Percentiles rank a stretch among this genome's conserved stretches.
phyloP scores from a whole-genome alignment of 805 yeast species.

The Candida silvicultrix region DNA sequence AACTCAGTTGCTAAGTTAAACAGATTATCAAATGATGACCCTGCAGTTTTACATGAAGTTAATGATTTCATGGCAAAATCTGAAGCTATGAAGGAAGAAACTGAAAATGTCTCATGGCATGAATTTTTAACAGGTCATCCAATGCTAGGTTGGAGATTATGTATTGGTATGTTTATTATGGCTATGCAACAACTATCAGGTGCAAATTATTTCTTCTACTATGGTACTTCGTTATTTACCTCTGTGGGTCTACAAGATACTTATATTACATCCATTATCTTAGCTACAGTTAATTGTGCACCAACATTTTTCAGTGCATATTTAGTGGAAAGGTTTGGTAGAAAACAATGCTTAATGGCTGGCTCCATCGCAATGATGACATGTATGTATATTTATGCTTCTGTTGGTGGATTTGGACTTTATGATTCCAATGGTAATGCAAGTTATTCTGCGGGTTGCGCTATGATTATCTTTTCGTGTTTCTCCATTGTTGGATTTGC shows the following conservation, averaged over 20 bases:
- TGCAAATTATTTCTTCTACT: constrained; percentile 60
- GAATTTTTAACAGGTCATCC: constrained; percentile 62
- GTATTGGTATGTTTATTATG: constrained; percentile 56
- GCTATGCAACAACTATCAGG: constrained; percentile 58
- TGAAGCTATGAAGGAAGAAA: constrained; percentile 43
- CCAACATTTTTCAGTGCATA: constrained; percentile 48
- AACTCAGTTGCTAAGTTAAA: constrained; percentile 47
- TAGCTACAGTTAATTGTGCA: constrained; percentile 51
- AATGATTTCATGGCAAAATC: constrained; percentile 37
- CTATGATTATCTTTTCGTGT: constrained; percentile 62
- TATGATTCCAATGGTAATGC: constrained; percentile 31
- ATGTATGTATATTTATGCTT: constrained; percentile 54
- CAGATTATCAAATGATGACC: constrained; percentile 38
- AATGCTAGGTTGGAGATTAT: constrained; percentile 39
- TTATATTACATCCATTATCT: constrained; percentile 47
- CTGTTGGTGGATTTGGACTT: constrained; percentile 49
- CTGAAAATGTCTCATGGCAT: constrained; percentile 47
- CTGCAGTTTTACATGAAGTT: constrained; percentile 42
- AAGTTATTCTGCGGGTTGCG: constrained; percentile 39
- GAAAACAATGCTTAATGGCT: constrained; percentile 41
- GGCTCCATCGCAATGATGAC: constrained; percentile 50
- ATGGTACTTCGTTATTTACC: constrained; percentile 54
- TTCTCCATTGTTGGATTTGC: constrained; percentile 63
- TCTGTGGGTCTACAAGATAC: constrained; percentile 55
- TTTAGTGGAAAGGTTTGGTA: constrained; percentile 48